Evolutionary conservation across 345 rosid genomes (phyloP), one percentile per base, ranked within the genome.

Genomic region (Brassica juncea): DNA sequence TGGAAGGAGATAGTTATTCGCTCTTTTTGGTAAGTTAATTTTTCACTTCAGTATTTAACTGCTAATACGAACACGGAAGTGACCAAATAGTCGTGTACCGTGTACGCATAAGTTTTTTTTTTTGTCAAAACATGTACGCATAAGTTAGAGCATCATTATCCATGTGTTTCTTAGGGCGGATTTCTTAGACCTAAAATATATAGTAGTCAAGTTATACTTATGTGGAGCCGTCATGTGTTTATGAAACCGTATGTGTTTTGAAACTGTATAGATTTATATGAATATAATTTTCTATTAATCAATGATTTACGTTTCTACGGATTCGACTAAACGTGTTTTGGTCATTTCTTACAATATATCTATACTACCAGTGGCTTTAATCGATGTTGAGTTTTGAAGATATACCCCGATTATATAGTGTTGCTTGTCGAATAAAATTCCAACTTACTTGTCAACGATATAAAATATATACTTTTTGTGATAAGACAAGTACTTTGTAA

Each of bases 391-490:
- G 32, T 59, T 59, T 60, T 54, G 11, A 73, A 72, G 61, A 73
- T 67, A 73, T 79, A 35, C 70, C 16, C 64, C 69, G 73, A 59
- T 60, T 11, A 19, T 58, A 79, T 42, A 67, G 60, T 59, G 73
- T 79, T 79, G 69, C 77, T 67, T 44, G 55, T 59, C 47, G 74
- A 73, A 73, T 73, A 79, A 78, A 14, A 11, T 47, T 47, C 49
- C 15, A 58, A 66, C 55, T 66, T 14, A 37, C 68, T 60, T 79
- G 69, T 66, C 73, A 66, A 67, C 73, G 63, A 67, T 58, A 59
- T 21, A 78, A 66, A 65, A 66, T 59, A 30, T 66, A 39, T 28
- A 30, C 52, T 19, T 72, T 67, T 12, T 30, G n/a, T 72, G 19
- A 30, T 21, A 28, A 59, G 37, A 55, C 49, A 59, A 42, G 7